phyloP scores from a whole-genome alignment of 495 filamentous ascomycete species.

The Penicillium canescens region DNA sequence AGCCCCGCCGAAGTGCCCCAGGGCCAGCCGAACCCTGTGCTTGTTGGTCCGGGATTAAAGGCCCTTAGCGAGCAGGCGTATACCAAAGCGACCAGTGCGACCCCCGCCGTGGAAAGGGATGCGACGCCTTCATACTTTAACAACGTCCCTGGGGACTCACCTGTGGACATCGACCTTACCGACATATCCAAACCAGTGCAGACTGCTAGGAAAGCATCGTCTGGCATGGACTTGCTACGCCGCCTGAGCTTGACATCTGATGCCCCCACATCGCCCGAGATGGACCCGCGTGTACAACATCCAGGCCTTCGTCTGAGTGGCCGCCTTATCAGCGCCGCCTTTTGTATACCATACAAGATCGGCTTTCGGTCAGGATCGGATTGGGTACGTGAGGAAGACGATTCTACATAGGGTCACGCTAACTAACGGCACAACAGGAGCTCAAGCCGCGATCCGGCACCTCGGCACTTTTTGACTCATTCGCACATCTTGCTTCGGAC shows the following conservation, averaged over 20 bases:
- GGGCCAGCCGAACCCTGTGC: conserved; percentile 35
- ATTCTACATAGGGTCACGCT: neutral
- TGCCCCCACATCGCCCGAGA: conserved; percentile 47
- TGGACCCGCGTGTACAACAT: conserved; percentile 60
- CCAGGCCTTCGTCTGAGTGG: conserved; percentile 73
- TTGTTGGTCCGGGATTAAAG: conserved; percentile 35
- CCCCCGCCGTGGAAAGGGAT: conserved; percentile 23
- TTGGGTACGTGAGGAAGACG: conserved; percentile 60
- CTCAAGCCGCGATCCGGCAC: conserved; percentile 76
- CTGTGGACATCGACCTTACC: conserved; percentile 13
- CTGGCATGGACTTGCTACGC: conserved; percentile 61
- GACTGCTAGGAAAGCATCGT: conserved; percentile 51
- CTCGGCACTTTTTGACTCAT: conserved; percentile 85
- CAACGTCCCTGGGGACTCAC: conserved; percentile 28
- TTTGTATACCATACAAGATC: conserved; percentile 78
- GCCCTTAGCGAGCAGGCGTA: conserved; percentile 37
- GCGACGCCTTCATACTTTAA: conserved; percentile 34
- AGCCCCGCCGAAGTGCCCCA: conserved; percentile 31
- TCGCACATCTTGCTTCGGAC: conserved; percentile 77
- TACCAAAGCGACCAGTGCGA: conserved; percentile 25
- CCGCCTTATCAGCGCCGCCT: conserved; percentile 82
- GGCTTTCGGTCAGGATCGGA: conserved; percentile 64
- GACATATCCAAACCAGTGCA: conserved; percentile 39
- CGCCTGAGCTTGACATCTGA: conserved; percentile 57
- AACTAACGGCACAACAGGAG: conserved; percentile 12